Evolutionary conservation across 495 filamentous ascomycete species (phyloP).

Genomic region (Neurospora sp.): DNA sequence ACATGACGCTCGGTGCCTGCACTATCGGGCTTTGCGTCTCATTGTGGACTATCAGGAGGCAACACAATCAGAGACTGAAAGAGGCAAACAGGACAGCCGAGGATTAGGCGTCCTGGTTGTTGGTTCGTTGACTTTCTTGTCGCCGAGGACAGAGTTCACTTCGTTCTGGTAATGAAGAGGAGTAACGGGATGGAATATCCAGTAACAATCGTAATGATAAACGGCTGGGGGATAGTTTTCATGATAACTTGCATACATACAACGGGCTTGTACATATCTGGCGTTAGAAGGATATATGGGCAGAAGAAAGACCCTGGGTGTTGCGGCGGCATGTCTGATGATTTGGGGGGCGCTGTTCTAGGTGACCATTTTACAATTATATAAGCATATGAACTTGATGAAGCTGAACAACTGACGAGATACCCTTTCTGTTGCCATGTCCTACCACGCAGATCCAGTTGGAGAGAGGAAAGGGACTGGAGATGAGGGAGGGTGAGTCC

Average conservation of each 20-base stretch:
- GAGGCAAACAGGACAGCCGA: conserved; percentile 26
- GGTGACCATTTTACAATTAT: background rate
- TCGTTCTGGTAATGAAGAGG: background rate
- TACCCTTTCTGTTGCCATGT: background rate
- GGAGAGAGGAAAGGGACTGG: background rate
- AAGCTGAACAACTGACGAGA: background rate
- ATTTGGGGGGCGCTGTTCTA: background rate
- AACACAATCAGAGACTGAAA: conserved; percentile 26
- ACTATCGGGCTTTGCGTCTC: conserved; percentile 57
- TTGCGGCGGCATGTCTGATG: background rate
- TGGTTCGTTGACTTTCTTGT: background rate
- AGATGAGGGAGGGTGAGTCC: background rate
- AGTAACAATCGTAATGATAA: background rate
- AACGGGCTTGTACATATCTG: background rate
- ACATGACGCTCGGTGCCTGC: conserved; percentile 68
- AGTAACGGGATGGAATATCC: background rate
- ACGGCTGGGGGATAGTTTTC: background rate
- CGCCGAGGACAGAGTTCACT: background rate
- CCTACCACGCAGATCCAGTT: background rate
- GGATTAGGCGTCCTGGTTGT: conserved; percentile 12
- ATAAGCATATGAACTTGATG: background rate
- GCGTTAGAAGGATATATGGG: background rate
- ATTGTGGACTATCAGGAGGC: conserved; percentile 68
- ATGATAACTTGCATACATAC: background rate
- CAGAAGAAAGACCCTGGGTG: background rate